phyloP scores from a whole-genome alignment of 1,139 yeast genomes.

The Wickerhamomyces sp. region DNA sequence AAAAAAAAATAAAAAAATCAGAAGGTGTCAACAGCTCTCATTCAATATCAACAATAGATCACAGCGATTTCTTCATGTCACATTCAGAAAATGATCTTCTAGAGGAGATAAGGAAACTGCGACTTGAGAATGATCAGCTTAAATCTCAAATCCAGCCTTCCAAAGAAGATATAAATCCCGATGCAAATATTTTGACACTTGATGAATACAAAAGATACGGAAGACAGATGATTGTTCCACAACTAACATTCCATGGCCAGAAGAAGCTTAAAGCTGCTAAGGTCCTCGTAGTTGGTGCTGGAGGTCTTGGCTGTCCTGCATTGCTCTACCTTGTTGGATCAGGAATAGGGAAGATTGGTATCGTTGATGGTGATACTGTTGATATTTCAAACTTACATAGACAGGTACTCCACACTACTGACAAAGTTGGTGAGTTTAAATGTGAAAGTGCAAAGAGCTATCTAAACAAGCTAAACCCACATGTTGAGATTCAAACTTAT shows the following conservation, averaged over 20 bases:
- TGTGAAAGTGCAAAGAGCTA: slow-evolving; percentile 69
- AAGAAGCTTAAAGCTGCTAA: slow-evolving; percentile 47
- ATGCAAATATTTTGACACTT: slow-evolving; percentile 22
- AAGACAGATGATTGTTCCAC: slow-evolving; percentile 89
- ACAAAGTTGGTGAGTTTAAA: slow-evolving; percentile 62
- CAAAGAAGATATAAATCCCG: slow-evolving; percentile 1
- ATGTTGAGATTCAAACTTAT: slow-evolving; percentile 49
- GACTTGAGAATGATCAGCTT: slow-evolving; percentile 13
- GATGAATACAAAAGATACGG: slow-evolving; percentile 87
- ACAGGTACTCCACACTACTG: slow-evolving; percentile 74
- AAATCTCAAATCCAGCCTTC: slow-evolving; percentile 2
- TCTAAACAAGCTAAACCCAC: slow-evolving; percentile 57
- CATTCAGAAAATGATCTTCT: slow-evolving; percentile 5
- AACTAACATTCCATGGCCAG: slow-evolving; percentile 43
- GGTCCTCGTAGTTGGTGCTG: slow-evolving; percentile 87
- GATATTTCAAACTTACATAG: slow-evolving; percentile 85
- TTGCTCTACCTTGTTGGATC: slow-evolving; percentile 80
- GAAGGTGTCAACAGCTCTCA: no score
- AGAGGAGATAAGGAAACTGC: slow-evolving; percentile 11
- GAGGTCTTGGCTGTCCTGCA: slow-evolving; percentile 95
- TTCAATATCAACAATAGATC: background rate
- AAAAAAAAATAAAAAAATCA: no score
- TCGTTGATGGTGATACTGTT: slow-evolving; percentile 82
- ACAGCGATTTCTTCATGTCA: background rate
- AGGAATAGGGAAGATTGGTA: slow-evolving; percentile 82